These are phyloP conservation scores for Porcisia deanei DNA, from an alignment of 208 protist genomes.

Conservation along the genomic window DNA sequence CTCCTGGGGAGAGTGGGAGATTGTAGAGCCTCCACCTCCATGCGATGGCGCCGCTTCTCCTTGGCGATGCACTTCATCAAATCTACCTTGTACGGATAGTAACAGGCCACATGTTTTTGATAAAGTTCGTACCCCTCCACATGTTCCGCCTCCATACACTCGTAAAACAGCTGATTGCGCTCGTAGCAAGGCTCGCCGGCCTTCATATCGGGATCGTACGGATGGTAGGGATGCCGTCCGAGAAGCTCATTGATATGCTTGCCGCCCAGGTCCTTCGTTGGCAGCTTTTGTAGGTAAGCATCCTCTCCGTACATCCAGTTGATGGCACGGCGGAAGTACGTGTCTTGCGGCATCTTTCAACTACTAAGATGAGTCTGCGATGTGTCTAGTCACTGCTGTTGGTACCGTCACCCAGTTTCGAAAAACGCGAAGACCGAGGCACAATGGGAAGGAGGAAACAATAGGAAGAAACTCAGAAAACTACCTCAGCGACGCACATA, in stretches of 20 bases:
- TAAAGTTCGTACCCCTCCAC: slow-evolving; percentile 82
- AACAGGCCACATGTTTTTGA: slow-evolving; percentile 88
- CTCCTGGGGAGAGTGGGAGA: not conserved
- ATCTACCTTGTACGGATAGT: slow-evolving; percentile 84
- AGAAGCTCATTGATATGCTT: slow-evolving; percentile 90
- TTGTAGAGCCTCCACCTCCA: slow-evolving; percentile 10
- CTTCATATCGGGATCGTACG: slow-evolving; percentile 78
- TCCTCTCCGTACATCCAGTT: slow-evolving; percentile 89
- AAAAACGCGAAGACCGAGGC: not conserved
- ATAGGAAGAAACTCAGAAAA: not conserved
- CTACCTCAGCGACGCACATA: not conserved
- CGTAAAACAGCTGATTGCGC: slow-evolving; percentile 64
- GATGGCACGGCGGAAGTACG: slow-evolving; percentile 81
- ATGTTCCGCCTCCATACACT: slow-evolving; percentile 81
- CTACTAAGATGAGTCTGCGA: not conserved
- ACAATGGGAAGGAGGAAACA: not conserved
- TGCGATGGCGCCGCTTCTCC: slow-evolving; percentile 58
- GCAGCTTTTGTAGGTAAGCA: slow-evolving; percentile 68
- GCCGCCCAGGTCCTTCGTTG: slow-evolving; percentile 59
- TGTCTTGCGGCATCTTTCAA: slow-evolving; percentile 47
- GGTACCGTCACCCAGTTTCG: not conserved
- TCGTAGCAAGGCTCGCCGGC: slow-evolving; percentile 65
- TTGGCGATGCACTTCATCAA: slow-evolving; percentile 86
- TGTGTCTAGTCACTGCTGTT: not conserved
- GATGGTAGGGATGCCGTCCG: slow-evolving; percentile 84